Conservation (phyloP, 2,329 filamentous ascomycete species). For the Neoascochyta sp. region DNA sequence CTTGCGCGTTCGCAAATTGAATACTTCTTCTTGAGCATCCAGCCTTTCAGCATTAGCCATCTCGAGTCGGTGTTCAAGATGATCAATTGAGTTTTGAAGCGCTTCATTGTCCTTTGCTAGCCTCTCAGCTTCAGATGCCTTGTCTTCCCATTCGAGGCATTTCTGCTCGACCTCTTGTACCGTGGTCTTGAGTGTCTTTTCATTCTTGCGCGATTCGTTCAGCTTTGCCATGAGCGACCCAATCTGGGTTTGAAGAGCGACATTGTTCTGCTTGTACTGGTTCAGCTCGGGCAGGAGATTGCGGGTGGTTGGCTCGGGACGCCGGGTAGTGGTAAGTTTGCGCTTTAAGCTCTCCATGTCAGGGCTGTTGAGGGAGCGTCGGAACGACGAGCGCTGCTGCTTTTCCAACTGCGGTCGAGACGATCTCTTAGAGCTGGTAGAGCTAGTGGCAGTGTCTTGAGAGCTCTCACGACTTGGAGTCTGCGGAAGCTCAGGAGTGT, state of each 20-base stretch:
- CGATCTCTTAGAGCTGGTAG: constrained; percentile 18
- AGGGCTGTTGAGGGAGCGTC: constrained; percentile 13
- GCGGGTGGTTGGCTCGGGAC: constrained; percentile 32
- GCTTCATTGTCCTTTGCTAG: constrained; percentile 25
- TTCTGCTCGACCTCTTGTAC: constrained; percentile 33
- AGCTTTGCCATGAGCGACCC: constrained; percentile 41
- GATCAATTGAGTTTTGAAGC: constrained; percentile 37
- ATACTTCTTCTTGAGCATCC: constrained; percentile 40
- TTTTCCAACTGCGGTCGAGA: constrained; percentile 23
- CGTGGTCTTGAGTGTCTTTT: constrained; percentile 26
- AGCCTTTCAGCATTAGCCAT: constrained; percentile 42
- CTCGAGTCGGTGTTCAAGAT: constrained; percentile 40
- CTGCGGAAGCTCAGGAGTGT: constrained; percentile 19
- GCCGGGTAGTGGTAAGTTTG: constrained; percentile 34
- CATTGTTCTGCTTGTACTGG: constrained; percentile 35
- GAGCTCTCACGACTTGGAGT: constrained; percentile 20
- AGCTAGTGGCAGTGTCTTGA: constrained; percentile 16
- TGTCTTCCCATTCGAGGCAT: constrained; percentile 26
- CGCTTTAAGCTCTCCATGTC: constrained; percentile 41
- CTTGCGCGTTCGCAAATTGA: constrained; percentile 26
- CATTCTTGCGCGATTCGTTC: constrained; percentile 37
- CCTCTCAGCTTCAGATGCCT: constrained; percentile 24
- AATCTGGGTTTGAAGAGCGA: constrained; percentile 35
- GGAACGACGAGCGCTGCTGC: constrained; percentile 22
- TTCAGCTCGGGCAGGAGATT: constrained; percentile 40